Evolutionary conservation across 2,329 filamentous ascomycete species (phyloP).

Genomic region (Colletotrichum kahawae): DNA sequence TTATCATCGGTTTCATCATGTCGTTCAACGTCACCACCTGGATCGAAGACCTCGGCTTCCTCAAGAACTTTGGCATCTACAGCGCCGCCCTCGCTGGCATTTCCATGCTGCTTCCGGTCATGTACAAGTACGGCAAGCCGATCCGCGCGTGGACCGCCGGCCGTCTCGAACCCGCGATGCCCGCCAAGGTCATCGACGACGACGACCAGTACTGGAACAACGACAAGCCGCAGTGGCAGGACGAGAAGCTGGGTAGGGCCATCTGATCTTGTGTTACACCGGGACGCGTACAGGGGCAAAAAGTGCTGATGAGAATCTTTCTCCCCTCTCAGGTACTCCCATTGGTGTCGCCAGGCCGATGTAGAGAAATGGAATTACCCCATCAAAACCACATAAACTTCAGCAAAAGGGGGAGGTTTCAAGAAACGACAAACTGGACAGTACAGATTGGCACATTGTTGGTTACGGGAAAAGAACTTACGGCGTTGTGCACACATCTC

Average conservation of each 20-base stretch:
- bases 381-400: not conserved
- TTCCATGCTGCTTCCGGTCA: slow-evolving; percentile 32
- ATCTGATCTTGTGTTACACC: not conserved
- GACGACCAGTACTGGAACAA: slow-evolving; percentile 24
- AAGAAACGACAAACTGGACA: not conserved
- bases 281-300: not conserved
- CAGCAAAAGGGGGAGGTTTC: not conserved
- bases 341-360: slow-evolving; percentile 6
- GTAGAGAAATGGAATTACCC: not conserved
- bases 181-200: slow-evolving; percentile 18
- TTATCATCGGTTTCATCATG: slow-evolving; percentile 35
- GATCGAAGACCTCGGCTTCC: slow-evolving; percentile 31
- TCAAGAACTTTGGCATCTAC: slow-evolving; percentile 35
- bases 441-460: not conserved
- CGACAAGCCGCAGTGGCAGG: slow-evolving; percentile 18
- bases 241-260: slow-evolving; percentile 19
- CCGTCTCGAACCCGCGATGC: slow-evolving; percentile 10
- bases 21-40: slow-evolving; percentile 32
- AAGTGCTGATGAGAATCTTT: not conserved
- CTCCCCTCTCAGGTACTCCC: not conserved
- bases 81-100: slow-evolving; percentile 35
- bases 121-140: slow-evolving; percentile 29
- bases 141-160: slow-evolving; percentile 24
- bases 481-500: not conserved
- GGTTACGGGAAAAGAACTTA: not conserved